A percentile compares a stretch with the other conserved stretches of the same genome.
Conservation (phyloP, 352 stramenopile genomes). For the Phytophthora pisi region DNA sequence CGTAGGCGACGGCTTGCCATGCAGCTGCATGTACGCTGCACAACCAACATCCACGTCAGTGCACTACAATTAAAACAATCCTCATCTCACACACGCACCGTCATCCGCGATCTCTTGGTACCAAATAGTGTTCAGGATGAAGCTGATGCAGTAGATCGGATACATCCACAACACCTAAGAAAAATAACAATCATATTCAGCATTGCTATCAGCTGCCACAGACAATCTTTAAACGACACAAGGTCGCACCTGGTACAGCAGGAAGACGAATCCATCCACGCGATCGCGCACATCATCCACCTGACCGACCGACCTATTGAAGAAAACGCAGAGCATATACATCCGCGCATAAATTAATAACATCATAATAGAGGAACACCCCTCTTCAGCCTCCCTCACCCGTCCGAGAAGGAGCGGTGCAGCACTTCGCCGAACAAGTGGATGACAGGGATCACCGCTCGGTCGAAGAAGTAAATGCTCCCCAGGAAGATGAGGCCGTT, state of each 20-base stretch:
- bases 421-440: conserved; percentile 88
- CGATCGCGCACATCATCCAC: conserved; percentile 78
- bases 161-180: conserved; percentile 88
- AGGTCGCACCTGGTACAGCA: conserved; percentile 76
- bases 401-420: conserved; percentile 68
- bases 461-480: conserved; percentile 91
- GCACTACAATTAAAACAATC: background rate
- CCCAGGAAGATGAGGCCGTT: conserved; percentile 90
- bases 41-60: conserved; percentile 1
- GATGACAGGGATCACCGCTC: conserved; percentile 85
- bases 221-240: conserved; percentile 1
- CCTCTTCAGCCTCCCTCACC: conserved; percentile 33
- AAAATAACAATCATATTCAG: conserved; percentile 1
- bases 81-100: conserved; percentile 40
- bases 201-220: too few relatives aligned
- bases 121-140: conserved; percentile 92
- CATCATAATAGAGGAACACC: too few relatives aligned
- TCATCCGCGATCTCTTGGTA: conserved; percentile 92
- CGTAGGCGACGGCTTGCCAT: conserved; percentile 79
- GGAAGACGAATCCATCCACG: conserved; percentile 85
- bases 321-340: background rate
- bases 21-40: conserved; percentile 78
- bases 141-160: conserved; percentile 92
- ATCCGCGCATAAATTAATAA: background rate
- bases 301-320: conserved; percentile 44